These are phyloP conservation scores for Reutealis trisperma DNA, from an alignment of 345 rosid species.

Conservation along the genomic window DNA sequence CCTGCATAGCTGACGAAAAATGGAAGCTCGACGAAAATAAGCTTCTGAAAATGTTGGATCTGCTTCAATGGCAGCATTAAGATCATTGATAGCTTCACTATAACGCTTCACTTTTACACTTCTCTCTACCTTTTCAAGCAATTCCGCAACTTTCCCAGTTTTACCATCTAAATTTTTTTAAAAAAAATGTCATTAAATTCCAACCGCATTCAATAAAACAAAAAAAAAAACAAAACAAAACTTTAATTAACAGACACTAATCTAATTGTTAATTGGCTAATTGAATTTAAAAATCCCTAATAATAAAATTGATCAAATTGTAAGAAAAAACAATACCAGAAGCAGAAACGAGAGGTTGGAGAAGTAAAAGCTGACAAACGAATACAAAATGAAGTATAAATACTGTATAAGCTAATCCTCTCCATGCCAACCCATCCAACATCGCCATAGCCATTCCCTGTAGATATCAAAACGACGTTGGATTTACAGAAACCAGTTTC, in stretches of 20 bases:
- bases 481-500: background rate
- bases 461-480: background rate
- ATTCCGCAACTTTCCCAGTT: conserved; percentile 59
- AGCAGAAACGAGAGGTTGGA: conserved; percentile 92
- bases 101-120: conserved; percentile 78
- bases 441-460: conserved; percentile 25
- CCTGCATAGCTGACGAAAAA: conserved; percentile 95
- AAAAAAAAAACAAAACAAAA: too few species aligned
- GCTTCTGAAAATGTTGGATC: conserved; percentile 93
- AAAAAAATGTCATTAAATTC: background rate
- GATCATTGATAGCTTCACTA: conserved; percentile 88
- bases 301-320: background rate
- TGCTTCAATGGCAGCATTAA: conserved; percentile 88
- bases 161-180: conserved; percentile 51
- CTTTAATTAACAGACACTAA: background rate
- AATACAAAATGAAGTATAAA: conserved; percentile 75
- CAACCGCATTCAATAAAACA: background rate
- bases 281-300: background rate
- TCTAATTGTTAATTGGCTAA: background rate
- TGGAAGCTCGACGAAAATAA: conserved; percentile 68
- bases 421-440: conserved; percentile 72
- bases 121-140: conserved; percentile 74
- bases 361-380: conserved; percentile 79
- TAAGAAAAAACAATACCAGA: conserved; percentile 39
- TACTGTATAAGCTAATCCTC: conserved; percentile 56